phyloP scores from a whole-genome alignment of 257 asterid genomes.

The Solanum pimpinellifolium region DNA sequence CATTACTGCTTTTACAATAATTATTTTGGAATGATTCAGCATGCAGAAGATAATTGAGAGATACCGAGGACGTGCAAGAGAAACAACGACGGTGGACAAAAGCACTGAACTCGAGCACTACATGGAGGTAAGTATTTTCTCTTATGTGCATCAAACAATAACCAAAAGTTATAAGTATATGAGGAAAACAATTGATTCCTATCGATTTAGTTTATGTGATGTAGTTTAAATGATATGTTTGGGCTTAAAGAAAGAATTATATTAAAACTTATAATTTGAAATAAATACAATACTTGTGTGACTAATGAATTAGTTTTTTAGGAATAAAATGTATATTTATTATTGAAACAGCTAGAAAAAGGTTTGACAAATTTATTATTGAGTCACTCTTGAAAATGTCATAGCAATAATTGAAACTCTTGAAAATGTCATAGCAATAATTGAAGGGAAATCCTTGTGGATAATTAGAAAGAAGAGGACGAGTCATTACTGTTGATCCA shows the following conservation, averaged over 20 bases:
- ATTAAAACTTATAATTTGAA: too few relatives aligned
- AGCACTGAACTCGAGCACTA: conserved; percentile 15
- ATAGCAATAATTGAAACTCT: neutral
- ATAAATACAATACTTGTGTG: neutral
- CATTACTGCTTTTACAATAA: neutral
- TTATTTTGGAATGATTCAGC: conserved; percentile 15
- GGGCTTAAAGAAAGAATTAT: neutral
- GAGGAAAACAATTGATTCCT: neutral
- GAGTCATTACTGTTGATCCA: neutral
- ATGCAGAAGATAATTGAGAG: conserved; percentile 35
- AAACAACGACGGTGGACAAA: conserved; percentile 6
- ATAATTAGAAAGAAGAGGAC: neutral
- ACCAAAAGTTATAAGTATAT: neutral
- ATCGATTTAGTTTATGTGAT: too few relatives aligned
- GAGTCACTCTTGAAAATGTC: neutral
- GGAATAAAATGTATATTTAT: too few relatives aligned
- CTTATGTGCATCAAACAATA: neutral
- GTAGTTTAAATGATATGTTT: neutral
- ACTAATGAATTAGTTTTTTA: too few relatives aligned
- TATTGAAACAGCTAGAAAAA: neutral
- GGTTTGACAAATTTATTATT: neutral
- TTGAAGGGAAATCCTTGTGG: neutral
- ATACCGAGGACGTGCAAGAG: conserved; percentile 29
- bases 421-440: neutral
- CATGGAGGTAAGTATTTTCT: conserved; percentile 26